phyloP scores from a whole-genome alignment of 768 basidiomycete species.

The Xanthoconium purpureum region DNA sequence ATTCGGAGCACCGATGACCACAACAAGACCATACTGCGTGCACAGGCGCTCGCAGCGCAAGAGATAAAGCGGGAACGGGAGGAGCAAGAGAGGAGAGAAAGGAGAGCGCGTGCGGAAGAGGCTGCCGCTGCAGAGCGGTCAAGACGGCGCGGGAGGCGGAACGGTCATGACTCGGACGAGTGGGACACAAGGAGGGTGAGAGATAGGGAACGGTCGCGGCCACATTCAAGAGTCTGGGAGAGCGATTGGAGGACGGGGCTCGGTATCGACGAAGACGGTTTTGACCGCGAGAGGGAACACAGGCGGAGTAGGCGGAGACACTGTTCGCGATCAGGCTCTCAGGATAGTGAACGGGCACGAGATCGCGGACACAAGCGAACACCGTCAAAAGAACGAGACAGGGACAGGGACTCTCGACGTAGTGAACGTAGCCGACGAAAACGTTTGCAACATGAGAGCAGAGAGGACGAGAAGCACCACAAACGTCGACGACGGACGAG shows the following conservation, averaged over 20 bases:
- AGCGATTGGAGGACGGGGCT: slow-evolving; percentile 47
- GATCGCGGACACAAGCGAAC: slow-evolving; percentile 22
- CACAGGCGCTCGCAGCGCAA: slow-evolving; percentile 69
- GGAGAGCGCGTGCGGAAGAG: slow-evolving; percentile 69
- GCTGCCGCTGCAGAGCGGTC: slow-evolving; percentile 66
- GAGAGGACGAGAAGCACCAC: slow-evolving; percentile 13
- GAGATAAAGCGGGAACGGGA: slow-evolving; percentile 67
- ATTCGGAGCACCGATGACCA: slow-evolving; percentile 95
- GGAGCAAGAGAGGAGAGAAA: slow-evolving; percentile 61
- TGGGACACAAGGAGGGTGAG: slow-evolving; percentile 38
- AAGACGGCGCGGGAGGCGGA: slow-evolving; percentile 36
- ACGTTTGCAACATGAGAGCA: slow-evolving; percentile 25
- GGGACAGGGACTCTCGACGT: slow-evolving; percentile 9
- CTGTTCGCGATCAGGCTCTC: slow-evolving; percentile 33
- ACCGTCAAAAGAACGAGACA: slow-evolving; percentile 14
- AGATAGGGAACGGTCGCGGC: slow-evolving; percentile 41
- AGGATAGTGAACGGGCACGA: slow-evolving; percentile 15
- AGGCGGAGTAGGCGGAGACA: slow-evolving; percentile 22
- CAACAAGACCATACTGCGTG: slow-evolving; percentile 77
- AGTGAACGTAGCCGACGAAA: slow-evolving; percentile 22
- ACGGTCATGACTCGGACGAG: slow-evolving; percentile 25
- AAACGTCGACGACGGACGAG: slow-evolving; percentile 22
- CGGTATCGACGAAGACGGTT: slow-evolving; percentile 37
- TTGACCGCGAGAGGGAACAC: slow-evolving; percentile 16
- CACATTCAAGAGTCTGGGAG: slow-evolving; percentile 42